Base-by-base conservation (phyloP, 768 basidiomycete genomes). In the Termitomyces sp. region DNA sequence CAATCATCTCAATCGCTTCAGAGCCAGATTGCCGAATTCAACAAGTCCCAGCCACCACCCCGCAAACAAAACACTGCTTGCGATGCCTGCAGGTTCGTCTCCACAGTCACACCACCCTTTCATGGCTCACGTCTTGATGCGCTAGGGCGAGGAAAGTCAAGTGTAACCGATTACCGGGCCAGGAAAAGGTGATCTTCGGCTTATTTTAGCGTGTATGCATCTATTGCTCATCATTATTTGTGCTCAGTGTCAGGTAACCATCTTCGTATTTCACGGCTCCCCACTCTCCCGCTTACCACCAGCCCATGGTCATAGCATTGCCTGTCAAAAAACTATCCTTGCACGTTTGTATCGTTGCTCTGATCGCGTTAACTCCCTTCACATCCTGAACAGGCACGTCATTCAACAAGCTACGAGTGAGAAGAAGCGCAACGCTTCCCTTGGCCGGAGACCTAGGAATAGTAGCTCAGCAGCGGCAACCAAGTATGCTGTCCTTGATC, bases 31-130 rank as follows among this genome's bases (percentile, higher is more conserved):
- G 87, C 90, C 66, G 89, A 92, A 66, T 80, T 89, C 38, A 86
- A 87, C 54, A 89, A 88, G 75, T 82, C 86, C 0, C 79, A 90
- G 0, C 88, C 91, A 1, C 88, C 90, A n/a, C 89, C 91, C 6
- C 77, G 93, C 57, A 93, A 92, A 70, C 93, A 94, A 74, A 95
- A 95, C 68, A 90, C 92, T 22, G 93, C 94, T 28, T 95, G 93
- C 72, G 93, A 95, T 76, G 89, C 89, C 53, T 95, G 93, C 84
- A 88, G 89, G 89, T 87, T 7, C 58, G 74, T 62, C 10, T 36
- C 30, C 20, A 30, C n/a, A 28, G 38, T 36, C 50, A 40, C 32
- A 41, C 44, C 44, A 59, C 32, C 46, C 56, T 45, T 56, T 30
- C 47, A 63, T 63, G 57, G 60, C 59, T 63, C 32, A 57, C 65